A percentile compares a stretch with the other conserved stretches of the same genome.
These are phyloP conservation scores for Gossypium sturtianum DNA, from an alignment of 345 rosid species.

Conservation along the genomic window DNA sequence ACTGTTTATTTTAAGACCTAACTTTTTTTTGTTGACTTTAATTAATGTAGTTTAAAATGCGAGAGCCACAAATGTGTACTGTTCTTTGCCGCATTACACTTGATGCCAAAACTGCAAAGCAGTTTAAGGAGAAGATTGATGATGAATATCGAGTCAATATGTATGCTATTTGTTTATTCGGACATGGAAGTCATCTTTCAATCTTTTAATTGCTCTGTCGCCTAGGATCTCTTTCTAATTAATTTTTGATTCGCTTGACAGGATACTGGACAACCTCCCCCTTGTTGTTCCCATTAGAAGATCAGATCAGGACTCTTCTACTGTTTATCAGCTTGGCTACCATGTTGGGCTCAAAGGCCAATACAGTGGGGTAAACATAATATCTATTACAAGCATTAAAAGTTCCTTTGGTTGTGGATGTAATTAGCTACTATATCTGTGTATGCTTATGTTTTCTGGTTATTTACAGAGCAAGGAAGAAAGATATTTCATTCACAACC, in stretches of 20 bases:
- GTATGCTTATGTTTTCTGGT: constrained; percentile 15
- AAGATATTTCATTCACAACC: constrained; percentile 84
- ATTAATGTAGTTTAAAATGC: constrained; percentile 74
- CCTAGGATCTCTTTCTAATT: constrained; percentile 4
- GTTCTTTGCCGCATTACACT: constrained; percentile 44
- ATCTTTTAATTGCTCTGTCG: neutral
- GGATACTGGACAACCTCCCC: constrained; percentile 1
- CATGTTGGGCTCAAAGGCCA: constrained; percentile 11
- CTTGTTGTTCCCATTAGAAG: constrained; percentile 32
- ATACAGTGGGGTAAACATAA: constrained; percentile 65
- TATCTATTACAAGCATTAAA: neutral
- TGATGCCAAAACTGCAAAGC: constrained; percentile 62
- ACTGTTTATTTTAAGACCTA: constrained; percentile 1
- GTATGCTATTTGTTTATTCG: constrained; percentile 31
- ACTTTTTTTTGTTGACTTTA: constrained; percentile 7
- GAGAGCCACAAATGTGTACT: constrained; percentile 78
- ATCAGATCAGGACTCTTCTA: neutral
- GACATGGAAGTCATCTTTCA: neutral
- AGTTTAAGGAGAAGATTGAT: constrained; percentile 78
- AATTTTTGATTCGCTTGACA: neutral
- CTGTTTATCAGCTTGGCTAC: neutral
- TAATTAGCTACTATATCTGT: neutral
- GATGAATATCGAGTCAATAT: constrained; percentile 94
- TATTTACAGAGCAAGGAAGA: constrained; percentile 66
- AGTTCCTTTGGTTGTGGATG: constrained; percentile 5